Percentiles rank a stretch among this genome's conserved stretches.
Evolutionary conservation across 2,329 filamentous ascomycete genomes (phyloP).

Genomic region (Lasiodiplodia sp.): DNA sequence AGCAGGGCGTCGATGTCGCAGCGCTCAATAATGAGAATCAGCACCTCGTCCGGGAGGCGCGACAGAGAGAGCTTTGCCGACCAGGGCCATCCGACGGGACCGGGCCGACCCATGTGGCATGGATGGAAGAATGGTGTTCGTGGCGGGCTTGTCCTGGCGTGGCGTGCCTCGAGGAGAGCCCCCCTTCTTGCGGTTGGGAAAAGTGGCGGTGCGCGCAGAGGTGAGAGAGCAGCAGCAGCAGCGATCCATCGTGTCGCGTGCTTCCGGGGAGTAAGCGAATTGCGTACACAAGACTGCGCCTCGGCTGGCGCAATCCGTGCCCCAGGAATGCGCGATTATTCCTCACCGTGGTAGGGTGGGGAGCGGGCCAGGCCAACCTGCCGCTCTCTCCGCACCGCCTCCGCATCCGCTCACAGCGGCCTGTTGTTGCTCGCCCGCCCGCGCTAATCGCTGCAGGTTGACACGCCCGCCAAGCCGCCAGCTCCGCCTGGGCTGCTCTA

Average conservation of each 20-base stretch:
- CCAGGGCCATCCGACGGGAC: constrained; percentile 27
- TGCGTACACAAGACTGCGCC: constrained; percentile 22
- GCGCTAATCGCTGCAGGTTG: constrained; percentile 3
- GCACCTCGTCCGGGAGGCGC: constrained; percentile 33
- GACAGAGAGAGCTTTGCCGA: constrained; percentile 12
- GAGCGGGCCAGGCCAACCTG: background rate
- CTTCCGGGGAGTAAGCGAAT: constrained; percentile 16
- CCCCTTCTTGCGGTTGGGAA: background rate
- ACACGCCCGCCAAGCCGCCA: constrained; percentile 5
- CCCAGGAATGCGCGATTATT: constrained; percentile 28
- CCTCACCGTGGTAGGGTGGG: constrained; percentile 12
- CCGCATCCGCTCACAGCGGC: background rate
- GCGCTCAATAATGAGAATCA: constrained; percentile 40
- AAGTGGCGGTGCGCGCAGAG: constrained; percentile 14
- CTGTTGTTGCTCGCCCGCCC: background rate
- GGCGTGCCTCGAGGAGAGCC: background rate
- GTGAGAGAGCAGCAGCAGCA: background rate
- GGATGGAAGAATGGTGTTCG: constrained; percentile 1
- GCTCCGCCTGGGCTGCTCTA: background rate
- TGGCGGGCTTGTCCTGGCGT: background rate
- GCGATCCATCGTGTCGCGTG: background rate
- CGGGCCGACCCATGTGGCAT: constrained; percentile 28
- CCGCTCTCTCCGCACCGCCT: constrained; percentile 17
- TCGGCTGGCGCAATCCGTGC: constrained; percentile 28
- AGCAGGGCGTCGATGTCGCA: constrained; percentile 42